Percentiles rank a stretch among this genome's conserved stretches.
Conservation (phyloP, 2,329 filamentous ascomycete genomes). For the Exophiala dermatitidis region DNA sequence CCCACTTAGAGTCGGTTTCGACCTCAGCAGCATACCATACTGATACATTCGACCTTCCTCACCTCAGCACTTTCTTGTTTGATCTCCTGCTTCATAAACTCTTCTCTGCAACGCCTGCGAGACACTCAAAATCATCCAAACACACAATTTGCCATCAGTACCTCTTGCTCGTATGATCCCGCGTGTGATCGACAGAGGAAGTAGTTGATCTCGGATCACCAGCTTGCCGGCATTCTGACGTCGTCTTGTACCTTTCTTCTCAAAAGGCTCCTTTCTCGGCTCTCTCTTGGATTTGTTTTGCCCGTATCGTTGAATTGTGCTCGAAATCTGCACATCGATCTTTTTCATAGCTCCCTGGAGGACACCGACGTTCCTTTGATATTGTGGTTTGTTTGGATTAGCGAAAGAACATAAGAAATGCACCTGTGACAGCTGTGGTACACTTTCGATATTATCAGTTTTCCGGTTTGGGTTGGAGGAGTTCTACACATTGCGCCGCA, state of each 20-base stretch:
- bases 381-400: neutral
- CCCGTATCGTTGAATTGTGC: neutral
- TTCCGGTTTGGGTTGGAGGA: neutral
- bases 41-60: constrained; percentile 8
- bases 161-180: constrained; percentile 12
- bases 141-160: constrained; percentile 22
- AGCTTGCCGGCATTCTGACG: constrained; percentile 11
- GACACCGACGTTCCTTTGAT: neutral
- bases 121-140: neutral
- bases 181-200: constrained; percentile 13
- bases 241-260: constrained; percentile 8
- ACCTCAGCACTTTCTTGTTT: constrained; percentile 11
- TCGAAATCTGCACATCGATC: neutral
- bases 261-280: constrained; percentile 18
- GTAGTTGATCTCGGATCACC: constrained; percentile 12
- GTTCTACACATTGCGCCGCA: neutral
- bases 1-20: constrained; percentile 19
- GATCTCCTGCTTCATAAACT: constrained; percentile 20
- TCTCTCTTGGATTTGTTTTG: constrained; percentile 5
- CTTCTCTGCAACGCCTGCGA: constrained; percentile 3
- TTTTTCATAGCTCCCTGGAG: neutral
- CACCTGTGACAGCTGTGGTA: constrained; percentile 4
- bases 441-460: neutral
- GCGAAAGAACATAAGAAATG: constrained; percentile 5
- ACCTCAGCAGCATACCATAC: constrained; percentile 13